These are phyloP conservation scores for Marasmius oreades DNA, from an alignment of 1,284 basidiomycete species.

Conservation along the genomic window DNA sequence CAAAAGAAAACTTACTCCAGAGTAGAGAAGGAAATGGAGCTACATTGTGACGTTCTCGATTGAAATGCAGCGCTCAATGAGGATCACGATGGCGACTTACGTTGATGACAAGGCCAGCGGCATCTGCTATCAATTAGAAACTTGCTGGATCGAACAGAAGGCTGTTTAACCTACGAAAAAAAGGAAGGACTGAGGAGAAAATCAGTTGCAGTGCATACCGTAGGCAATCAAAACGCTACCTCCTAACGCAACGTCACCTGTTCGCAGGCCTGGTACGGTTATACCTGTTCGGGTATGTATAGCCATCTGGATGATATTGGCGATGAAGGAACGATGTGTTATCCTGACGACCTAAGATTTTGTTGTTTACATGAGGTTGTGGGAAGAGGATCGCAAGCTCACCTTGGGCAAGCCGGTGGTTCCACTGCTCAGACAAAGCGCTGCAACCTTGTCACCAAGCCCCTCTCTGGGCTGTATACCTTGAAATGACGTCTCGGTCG, in stretches of 20 bases:
- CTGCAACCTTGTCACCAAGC: conserved; percentile 38
- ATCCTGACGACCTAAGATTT: conserved; percentile 40
- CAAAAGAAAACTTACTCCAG: conserved; percentile 32
- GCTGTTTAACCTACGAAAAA: conserved; percentile 17
- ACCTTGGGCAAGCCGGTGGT: conserved; percentile 19
- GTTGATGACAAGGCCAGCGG: conserved; percentile 49
- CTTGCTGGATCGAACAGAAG: conserved; percentile 8
- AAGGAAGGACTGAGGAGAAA: conserved; percentile 28
- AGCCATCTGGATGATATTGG: conserved; percentile 44
- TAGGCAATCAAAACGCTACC: conserved; percentile 1
- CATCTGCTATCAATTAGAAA: conserved; percentile 34
- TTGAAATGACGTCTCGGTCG: conserved; percentile 15
- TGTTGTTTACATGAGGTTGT: background rate
- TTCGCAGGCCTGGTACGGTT: background rate
- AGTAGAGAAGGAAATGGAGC: conserved; percentile 42
- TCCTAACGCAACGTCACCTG: conserved; percentile 7
- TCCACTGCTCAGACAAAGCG: conserved; percentile 59
- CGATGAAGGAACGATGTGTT: conserved; percentile 44
- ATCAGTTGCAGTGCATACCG: background rate
- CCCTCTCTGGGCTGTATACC: conserved; percentile 28
- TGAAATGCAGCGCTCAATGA: background rate
- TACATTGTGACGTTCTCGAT: conserved; percentile 12
- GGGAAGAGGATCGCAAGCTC: background rate
- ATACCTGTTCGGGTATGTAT: conserved; percentile 31
- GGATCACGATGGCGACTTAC: conserved; percentile 22